These are phyloP conservation scores for Noccaea bulbosa DNA, from an alignment of 345 rosid species.

Conservation along the genomic window DNA sequence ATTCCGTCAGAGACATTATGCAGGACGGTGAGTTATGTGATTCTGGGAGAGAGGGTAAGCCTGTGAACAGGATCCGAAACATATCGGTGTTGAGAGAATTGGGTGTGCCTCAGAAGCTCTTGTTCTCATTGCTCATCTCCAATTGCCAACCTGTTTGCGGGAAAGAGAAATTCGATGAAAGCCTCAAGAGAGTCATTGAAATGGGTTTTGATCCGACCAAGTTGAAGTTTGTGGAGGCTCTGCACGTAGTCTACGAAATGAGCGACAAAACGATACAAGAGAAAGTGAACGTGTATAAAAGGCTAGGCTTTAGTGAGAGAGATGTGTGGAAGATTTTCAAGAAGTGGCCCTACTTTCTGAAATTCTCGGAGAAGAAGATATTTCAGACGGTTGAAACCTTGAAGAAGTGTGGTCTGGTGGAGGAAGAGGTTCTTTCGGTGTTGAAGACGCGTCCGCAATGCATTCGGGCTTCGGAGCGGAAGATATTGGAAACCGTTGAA, in stretches of 20 bases:
- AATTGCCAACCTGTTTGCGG: not conserved
- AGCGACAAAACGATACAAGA: constrained; percentile 26
- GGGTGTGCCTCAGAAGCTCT: constrained; percentile 38
- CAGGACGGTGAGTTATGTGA: not conserved
- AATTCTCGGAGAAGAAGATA: constrained; percentile 45
- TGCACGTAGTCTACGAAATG: constrained; percentile 18
- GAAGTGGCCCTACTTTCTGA: constrained; percentile 37
- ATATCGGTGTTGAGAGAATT: constrained; percentile 29
- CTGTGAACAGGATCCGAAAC: constrained; percentile 20
- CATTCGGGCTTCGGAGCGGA: constrained; percentile 28
- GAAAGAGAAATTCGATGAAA: constrained; percentile 23
- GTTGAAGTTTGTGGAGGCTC: constrained; percentile 36
- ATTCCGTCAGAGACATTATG: constrained; percentile 27
- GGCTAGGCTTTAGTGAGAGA: constrained; percentile 47
- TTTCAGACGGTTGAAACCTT: constrained; percentile 20
- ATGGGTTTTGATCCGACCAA: constrained; percentile 49
- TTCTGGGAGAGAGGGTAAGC: constrained; percentile 9
- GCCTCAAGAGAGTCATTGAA: constrained; percentile 26
- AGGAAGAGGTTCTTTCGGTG: constrained; percentile 27
- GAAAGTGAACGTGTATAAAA: constrained; percentile 33
- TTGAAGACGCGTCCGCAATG: constrained; percentile 18
- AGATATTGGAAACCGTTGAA: constrained; percentile 12
- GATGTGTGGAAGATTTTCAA: constrained; percentile 39
- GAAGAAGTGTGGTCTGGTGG: constrained; percentile 27
- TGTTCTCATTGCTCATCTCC: constrained; percentile 14